These are phyloP conservation scores for Roridomyces roridus DNA, from an alignment of 768 basidiomycete genomes.

Conservation along the genomic window DNA sequence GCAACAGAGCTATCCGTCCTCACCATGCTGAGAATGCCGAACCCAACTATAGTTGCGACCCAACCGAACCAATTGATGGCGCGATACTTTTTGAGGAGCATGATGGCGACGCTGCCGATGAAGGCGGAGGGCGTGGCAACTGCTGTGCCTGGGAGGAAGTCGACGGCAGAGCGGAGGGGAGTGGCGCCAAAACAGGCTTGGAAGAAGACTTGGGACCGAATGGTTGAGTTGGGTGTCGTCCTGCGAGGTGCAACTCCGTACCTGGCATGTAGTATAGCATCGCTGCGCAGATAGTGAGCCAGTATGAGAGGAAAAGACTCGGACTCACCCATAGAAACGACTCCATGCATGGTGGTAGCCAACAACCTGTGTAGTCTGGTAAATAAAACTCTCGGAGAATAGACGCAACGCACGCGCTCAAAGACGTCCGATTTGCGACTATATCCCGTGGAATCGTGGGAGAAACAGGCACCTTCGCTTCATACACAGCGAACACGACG, in stretches of 20 bases:
- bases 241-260: background rate
- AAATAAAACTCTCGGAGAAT: too few relatives aligned
- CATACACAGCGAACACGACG: constrained; percentile 31
- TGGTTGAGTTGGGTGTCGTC: too few relatives aligned
- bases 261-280: constrained; percentile 41
- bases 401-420: constrained; percentile 37
- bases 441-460: constrained; percentile 36
- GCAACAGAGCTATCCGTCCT: constrained; percentile 24
- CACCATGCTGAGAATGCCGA: constrained; percentile 37
- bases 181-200: constrained; percentile 46
- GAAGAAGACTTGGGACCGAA: constrained; percentile 42
- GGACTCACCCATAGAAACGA: constrained; percentile 26
- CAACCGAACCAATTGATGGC: constrained; percentile 41
- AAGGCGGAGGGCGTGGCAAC: constrained; percentile 44
- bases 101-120: constrained; percentile 37
- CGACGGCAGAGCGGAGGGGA: constrained; percentile 42
- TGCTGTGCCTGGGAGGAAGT: constrained; percentile 39
- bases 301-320: background rate
- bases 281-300: constrained; percentile 16
- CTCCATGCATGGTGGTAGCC: constrained; percentile 28
- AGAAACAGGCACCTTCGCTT: constrained; percentile 26
- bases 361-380: constrained; percentile 35
- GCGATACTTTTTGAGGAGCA: constrained; percentile 38
- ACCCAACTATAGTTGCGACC: constrained; percentile 40
- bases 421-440: constrained; percentile 41